Evolutionary conservation across 331 rosid species (phyloP).

Genomic region (Malus hybrid): DNA sequence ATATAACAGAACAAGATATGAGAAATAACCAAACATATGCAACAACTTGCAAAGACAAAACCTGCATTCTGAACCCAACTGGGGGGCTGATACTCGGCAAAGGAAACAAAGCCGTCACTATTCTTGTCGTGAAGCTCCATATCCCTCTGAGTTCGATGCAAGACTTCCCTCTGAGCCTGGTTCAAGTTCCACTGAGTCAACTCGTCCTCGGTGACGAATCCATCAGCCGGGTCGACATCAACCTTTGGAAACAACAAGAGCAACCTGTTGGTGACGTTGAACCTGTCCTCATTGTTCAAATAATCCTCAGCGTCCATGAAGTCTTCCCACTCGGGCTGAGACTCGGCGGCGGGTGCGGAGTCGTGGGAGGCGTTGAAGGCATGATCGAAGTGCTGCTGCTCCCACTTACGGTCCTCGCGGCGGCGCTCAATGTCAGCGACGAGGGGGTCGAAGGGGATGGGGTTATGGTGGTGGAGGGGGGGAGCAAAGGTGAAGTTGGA

Average conservation of each 20-base stretch:
- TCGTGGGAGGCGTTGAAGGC: conserved; percentile 17
- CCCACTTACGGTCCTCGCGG: conserved; percentile 85
- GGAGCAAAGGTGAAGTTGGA: conserved; percentile 61
- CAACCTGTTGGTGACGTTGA: conserved; percentile 65
- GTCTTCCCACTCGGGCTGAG: conserved; percentile 90
- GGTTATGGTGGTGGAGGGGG: conserved; percentile 27
- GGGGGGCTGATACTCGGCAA: conserved; percentile 89
- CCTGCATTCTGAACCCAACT: conserved; percentile 74
- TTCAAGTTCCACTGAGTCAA: conserved; percentile 75
- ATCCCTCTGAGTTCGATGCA: conserved; percentile 72
- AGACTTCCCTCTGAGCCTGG: conserved; percentile 58
- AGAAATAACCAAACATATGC: background rate
- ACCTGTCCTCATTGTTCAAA: conserved; percentile 68
- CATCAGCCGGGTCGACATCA: conserved; percentile 60
- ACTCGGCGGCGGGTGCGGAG: conserved; percentile 58
- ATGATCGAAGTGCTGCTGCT: conserved; percentile 44
- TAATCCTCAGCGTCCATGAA: conserved; percentile 84
- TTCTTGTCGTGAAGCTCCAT: conserved; percentile 87
- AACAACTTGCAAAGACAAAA: background rate
- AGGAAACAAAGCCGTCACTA: conserved; percentile 62
- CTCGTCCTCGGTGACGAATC: conserved; percentile 53
- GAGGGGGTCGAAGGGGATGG: conserved; percentile 77
- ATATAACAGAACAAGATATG: background rate
- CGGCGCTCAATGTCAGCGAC: conserved; percentile 85
- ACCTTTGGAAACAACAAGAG: conserved; percentile 67